Evolutionary conservation across 306 rosid species (phyloP).

Genomic region (Cicer chorassanicum): DNA sequence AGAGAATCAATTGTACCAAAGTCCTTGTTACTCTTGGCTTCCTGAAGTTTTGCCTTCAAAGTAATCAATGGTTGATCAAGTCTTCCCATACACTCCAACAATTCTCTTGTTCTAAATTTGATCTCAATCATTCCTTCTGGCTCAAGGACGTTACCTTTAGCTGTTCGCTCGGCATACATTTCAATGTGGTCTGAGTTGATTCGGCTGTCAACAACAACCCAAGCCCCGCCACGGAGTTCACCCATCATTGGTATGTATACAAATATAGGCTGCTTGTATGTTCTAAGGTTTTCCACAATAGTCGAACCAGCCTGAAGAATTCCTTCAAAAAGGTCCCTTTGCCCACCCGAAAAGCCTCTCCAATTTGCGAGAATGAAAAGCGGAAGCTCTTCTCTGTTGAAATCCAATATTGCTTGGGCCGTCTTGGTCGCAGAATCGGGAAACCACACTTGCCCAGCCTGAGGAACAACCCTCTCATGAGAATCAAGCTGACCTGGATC

Average conservation of each 20-base stretch:
- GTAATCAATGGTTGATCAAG: slow-evolving; percentile 79
- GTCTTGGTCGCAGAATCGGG: slow-evolving; percentile 96
- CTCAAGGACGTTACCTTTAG: slow-evolving; percentile 95
- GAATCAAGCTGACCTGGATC: slow-evolving; percentile 99
- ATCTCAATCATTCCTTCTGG: slow-evolving; percentile 99
- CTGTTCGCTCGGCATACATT: slow-evolving; percentile 91
- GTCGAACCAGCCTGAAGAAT: slow-evolving; percentile 99
- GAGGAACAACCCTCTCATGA: slow-evolving; percentile 95
- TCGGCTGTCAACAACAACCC: slow-evolving; percentile 95
- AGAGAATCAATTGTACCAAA: slow-evolving; percentile 59
- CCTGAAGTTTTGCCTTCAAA: slow-evolving; percentile 76
- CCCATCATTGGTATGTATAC: slow-evolving; percentile 98
- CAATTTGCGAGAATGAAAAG: slow-evolving; percentile 96
- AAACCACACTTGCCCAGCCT: slow-evolving; percentile 99
- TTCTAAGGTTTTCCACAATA: slow-evolving; percentile 96
- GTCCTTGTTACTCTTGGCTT: slow-evolving; percentile 63
- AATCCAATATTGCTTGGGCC: slow-evolving; percentile 91
- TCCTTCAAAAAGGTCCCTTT: slow-evolving; percentile 99
- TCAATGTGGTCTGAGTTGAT: slow-evolving; percentile 92
- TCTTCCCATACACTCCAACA: slow-evolving; percentile 92
- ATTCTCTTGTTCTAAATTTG: slow-evolving; percentile 86
- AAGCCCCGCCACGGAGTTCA: slow-evolving; percentile 98
- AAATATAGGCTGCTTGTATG: slow-evolving; percentile 91
- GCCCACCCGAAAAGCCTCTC: slow-evolving; percentile 99
- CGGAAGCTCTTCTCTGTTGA: slow-evolving; percentile 95